Conservation (phyloP, 805 yeast species). For the Cephaloascus fragrans region DNA sequence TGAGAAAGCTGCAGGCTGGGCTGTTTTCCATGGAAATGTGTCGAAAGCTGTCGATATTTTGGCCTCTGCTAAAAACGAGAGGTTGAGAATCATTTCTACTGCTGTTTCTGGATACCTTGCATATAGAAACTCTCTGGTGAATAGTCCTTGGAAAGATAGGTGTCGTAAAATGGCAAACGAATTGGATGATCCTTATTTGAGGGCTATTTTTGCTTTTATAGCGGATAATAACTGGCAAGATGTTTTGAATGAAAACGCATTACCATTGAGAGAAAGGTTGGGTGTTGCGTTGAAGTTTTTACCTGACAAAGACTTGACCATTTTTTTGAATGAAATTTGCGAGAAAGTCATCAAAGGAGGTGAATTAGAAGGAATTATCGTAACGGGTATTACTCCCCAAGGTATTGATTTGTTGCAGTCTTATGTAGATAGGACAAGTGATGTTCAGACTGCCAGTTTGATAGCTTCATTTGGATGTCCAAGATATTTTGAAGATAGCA, state of each 20-base stretch:
- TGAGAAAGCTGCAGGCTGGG: constrained; percentile 97
- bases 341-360: constrained; percentile 67
- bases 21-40: constrained; percentile 87
- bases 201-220: constrained; percentile 88
- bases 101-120: constrained; percentile 88
- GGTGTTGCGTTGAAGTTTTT: constrained; percentile 87
- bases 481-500: constrained; percentile 60
- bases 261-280: constrained; percentile 79
- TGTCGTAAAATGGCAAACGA: constrained; percentile 85
- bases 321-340: constrained; percentile 61
- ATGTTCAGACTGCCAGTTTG: constrained; percentile 85
- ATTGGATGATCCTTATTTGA: constrained; percentile 75
- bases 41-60: constrained; percentile 72
- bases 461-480: constrained; percentile 79
- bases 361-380: constrained; percentile 80
- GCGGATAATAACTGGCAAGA: constrained; percentile 97
- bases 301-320: constrained; percentile 67
- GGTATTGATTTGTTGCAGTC: constrained; percentile 78
- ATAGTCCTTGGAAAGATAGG: constrained; percentile 87
- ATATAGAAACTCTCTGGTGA: constrained; percentile 44
- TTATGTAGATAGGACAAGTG: constrained; percentile 81
- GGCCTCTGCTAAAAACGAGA: constrained; percentile 61
- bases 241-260: constrained; percentile 79
- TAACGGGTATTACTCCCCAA: constrained; percentile 86
- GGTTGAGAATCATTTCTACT: constrained; percentile 73